These are phyloP conservation scores for Drosera capensis DNA, from an alignment of 148 eudicot genomes.

Conservation along the genomic window DNA sequence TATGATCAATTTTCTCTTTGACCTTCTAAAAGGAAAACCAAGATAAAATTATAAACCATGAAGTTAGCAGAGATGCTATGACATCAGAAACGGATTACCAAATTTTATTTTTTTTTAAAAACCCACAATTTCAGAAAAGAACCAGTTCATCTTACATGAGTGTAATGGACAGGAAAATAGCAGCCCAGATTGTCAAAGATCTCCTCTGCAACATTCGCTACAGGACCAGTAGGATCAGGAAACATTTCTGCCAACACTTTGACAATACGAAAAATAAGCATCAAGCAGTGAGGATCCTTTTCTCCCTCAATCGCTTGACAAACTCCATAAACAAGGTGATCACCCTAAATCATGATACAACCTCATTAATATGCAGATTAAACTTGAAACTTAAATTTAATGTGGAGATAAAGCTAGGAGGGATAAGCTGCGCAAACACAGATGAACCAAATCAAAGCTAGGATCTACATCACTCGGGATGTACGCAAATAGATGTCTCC, in stretches of 20 bases:
- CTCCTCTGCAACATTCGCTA: constrained; percentile 60
- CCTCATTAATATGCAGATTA: not conserved
- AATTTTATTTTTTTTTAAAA: no score
- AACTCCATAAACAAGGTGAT: constrained; percentile 48
- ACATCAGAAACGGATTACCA: no score
- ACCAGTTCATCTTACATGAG: constrained; percentile 53
- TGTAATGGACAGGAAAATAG: constrained; percentile 88
- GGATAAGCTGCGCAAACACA: not conserved
- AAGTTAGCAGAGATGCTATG: no score
- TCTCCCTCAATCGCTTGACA: constrained; percentile 90
- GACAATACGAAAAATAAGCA: constrained; percentile 53
- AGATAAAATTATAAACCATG: no score
- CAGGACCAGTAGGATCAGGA: constrained; percentile 51
- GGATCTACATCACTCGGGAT: not conserved
- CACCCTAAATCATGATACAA: constrained; percentile 38
- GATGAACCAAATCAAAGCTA: no score
- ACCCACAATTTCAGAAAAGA: no score
- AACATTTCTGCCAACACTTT: constrained; percentile 38
- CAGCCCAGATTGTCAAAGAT: constrained; percentile 64
- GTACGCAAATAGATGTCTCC: not conserved
- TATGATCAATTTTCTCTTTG: no score
- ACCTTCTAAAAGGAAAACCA: no score
- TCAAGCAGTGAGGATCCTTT: constrained; percentile 82
- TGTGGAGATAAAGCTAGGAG: not conserved
- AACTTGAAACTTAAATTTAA: not conserved